A percentile compares a stretch with the other conserved stretches of the same genome.
These are phyloP conservation scores for Skeletonema potamos DNA, from an alignment of 108 stramenopile species.

Conservation along the genomic window DNA sequence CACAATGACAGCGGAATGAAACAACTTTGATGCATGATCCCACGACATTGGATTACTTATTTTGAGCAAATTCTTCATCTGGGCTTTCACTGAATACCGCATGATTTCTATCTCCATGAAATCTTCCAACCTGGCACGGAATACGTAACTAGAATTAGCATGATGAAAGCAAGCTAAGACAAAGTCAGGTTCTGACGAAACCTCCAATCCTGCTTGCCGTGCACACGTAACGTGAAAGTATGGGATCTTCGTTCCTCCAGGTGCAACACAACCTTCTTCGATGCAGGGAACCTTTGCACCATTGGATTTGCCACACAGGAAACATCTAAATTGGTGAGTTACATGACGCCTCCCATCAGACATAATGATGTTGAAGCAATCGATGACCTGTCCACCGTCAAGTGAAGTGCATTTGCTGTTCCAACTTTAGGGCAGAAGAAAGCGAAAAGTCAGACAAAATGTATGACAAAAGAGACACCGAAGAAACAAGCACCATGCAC, in stretches of 20 bases:
- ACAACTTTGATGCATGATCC: conserved; percentile 55
- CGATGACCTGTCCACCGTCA: conserved; percentile 11
- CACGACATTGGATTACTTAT: conserved; percentile 49
- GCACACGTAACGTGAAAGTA: conserved; percentile 80
- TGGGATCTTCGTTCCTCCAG: conserved; percentile 27
- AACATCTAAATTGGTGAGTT: conserved; percentile 47
- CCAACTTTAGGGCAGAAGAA: conserved; percentile 54
- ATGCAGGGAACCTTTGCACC: conserved; percentile 72
- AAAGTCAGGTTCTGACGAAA: conserved; percentile 28
- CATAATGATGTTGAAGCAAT: conserved; percentile 71
- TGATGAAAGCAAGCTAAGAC: conserved; percentile 65
- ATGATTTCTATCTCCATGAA: conserved; percentile 59
- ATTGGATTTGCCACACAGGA: conserved; percentile 60
- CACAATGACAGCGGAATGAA: conserved; percentile 66
- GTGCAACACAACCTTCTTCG: conserved; percentile 40
- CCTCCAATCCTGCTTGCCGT: conserved; percentile 80
- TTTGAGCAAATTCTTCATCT: conserved; percentile 6
- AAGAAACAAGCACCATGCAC: conserved; percentile 23
- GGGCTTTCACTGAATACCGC: conserved; percentile 29
- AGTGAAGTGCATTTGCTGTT: conserved; percentile 20
- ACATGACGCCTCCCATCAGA: conserved; percentile 61
- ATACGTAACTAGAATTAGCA: conserved; percentile 55
- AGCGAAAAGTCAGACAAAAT: conserved; percentile 2
- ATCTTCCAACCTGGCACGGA: conserved; percentile 83
- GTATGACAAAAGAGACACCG: neutral